A percentile compares a stretch with the other conserved stretches of the same genome.
phyloP scores from a whole-genome alignment of 2,329 filamentous ascomycete species.

The Sphaerostilbella broomeana region DNA sequence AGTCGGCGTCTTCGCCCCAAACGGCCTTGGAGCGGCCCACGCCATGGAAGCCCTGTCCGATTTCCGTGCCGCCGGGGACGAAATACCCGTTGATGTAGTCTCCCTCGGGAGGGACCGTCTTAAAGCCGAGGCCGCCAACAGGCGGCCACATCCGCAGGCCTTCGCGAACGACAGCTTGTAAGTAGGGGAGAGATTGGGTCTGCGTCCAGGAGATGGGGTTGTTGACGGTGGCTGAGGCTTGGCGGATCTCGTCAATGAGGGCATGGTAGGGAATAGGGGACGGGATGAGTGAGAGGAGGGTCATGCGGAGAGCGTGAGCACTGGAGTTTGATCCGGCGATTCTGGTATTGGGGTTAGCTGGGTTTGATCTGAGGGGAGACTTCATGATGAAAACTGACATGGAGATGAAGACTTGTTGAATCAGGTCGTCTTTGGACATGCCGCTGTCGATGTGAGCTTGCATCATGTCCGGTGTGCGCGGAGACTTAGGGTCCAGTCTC shows the following conservation, averaged over 20 bases:
- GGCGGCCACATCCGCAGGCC: slow-evolving; percentile 50
- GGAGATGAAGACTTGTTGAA: slow-evolving; percentile 12
- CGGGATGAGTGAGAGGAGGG: slow-evolving; percentile 44
- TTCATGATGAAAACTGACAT: slow-evolving; percentile 1
- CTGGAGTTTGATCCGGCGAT: slow-evolving; percentile 57
- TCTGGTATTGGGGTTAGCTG: slow-evolving; percentile 22
- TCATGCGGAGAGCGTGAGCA: slow-evolving; percentile 46
- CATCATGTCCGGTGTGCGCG: slow-evolving; percentile 15
- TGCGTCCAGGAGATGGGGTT: slow-evolving; percentile 38
- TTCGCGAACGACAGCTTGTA: slow-evolving; percentile 52
- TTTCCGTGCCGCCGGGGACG: slow-evolving; percentile 44
- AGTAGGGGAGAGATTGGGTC: slow-evolving; percentile 43
- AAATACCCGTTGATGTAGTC: slow-evolving; percentile 44
- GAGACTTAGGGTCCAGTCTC: slow-evolving; percentile 17
- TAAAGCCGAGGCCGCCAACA: slow-evolving; percentile 47
- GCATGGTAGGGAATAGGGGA: slow-evolving; percentile 34
- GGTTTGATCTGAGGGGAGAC: neutral
- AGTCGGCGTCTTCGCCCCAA: slow-evolving; percentile 46
- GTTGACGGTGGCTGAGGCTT: slow-evolving; percentile 32
- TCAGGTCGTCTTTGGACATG: slow-evolving; percentile 12
- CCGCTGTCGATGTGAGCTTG: slow-evolving; percentile 22
- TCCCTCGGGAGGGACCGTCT: slow-evolving; percentile 45
- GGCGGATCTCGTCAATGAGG: slow-evolving; percentile 38
- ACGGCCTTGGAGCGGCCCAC: slow-evolving; percentile 41
- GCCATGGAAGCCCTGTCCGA: slow-evolving; percentile 51